Conservation (phyloP, 2,329 filamentous ascomycete species). For the Pestalotiopsis sp. region DNA sequence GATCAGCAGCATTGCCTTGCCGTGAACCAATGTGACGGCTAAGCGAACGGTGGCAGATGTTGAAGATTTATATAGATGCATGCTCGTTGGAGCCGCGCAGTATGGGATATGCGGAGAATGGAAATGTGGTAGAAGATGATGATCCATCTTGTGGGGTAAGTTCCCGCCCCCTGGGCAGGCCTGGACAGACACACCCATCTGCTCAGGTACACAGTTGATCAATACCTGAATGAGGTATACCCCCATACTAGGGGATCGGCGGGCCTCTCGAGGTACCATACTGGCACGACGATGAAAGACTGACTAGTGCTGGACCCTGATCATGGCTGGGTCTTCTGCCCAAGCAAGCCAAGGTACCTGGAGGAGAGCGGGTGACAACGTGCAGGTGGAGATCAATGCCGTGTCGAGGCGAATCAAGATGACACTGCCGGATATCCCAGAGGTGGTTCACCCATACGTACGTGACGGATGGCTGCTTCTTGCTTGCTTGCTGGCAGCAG, state of each 20-base stretch:
- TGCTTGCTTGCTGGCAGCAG: neutral
- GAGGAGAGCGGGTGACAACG: slow-evolving; percentile 25
- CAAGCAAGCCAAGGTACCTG: slow-evolving; percentile 15
- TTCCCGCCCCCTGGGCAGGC: slow-evolving; percentile 12
- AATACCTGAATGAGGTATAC: slow-evolving; percentile 23
- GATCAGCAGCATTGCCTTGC: slow-evolving; percentile 25
- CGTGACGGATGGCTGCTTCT: neutral
- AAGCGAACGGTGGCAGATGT: slow-evolving; percentile 36
- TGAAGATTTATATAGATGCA: slow-evolving; percentile 41
- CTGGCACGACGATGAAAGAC: slow-evolving; percentile 11
- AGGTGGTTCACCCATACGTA: slow-evolving; percentile 22
- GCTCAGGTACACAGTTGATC: slow-evolving; percentile 29
- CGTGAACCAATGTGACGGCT: slow-evolving; percentile 23
- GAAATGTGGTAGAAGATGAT: neutral
- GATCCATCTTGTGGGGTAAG: slow-evolving; percentile 26
- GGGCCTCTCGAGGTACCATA: slow-evolving; percentile 23
- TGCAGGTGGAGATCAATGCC: slow-evolving; percentile 32
- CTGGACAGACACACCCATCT: slow-evolving; percentile 9
- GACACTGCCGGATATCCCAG: slow-evolving; percentile 23
- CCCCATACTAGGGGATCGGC: slow-evolving; percentile 28
- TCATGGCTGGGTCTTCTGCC: neutral
- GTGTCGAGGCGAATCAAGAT: slow-evolving; percentile 26
- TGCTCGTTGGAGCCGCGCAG: slow-evolving; percentile 32
- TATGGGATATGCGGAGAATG: slow-evolving; percentile 36
- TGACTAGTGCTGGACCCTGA: neutral